phyloP scores from a whole-genome alignment of 441 rosid genomes.

The Cnidoscolus chayamansa region DNA sequence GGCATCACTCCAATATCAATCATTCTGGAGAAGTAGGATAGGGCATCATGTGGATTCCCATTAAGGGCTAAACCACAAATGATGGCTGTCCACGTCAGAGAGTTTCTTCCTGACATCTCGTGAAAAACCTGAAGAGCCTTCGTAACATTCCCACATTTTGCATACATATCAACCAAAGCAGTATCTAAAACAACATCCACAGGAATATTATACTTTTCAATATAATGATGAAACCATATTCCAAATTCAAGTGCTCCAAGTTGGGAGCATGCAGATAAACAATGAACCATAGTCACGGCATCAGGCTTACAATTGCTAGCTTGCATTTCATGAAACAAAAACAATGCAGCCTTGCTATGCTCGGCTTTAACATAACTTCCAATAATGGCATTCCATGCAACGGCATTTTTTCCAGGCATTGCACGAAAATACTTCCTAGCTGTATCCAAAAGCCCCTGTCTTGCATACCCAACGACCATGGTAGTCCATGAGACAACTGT shows the following conservation, averaged over 20 bases:
- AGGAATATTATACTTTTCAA: constrained; percentile 48
- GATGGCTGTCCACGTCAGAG: constrained; percentile 72
- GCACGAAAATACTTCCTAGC: constrained; percentile 55
- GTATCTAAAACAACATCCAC: constrained; percentile 69
- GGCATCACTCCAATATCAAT: constrained; percentile 58
- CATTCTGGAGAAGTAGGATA: constrained; percentile 68
- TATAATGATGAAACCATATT: constrained; percentile 73
- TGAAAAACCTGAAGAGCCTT: constrained; percentile 66
- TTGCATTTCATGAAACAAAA: constrained; percentile 76
- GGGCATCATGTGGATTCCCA: constrained; percentile 58
- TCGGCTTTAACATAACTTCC: constrained; percentile 68
- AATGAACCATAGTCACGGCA: constrained; percentile 70
- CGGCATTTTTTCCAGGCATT: constrained; percentile 69
- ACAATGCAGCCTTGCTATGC: constrained; percentile 59
- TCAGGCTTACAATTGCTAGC: constrained; percentile 52
- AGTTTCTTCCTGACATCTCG: constrained; percentile 55
- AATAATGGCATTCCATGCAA: constrained; percentile 81
- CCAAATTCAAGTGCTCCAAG: constrained; percentile 82
- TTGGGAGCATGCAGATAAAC: constrained; percentile 83
- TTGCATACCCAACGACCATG: constrained; percentile 69
- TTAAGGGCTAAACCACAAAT: constrained; percentile 77
- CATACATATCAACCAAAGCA: constrained; percentile 82
- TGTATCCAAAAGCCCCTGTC: constrained; percentile 48
- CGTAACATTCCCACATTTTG: constrained; percentile 75
- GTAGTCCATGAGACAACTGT: constrained; percentile 74